These are phyloP conservation scores for Kwoniella heveanensis DNA, from an alignment of 768 basidiomycete genomes.

Conservation along the genomic window DNA sequence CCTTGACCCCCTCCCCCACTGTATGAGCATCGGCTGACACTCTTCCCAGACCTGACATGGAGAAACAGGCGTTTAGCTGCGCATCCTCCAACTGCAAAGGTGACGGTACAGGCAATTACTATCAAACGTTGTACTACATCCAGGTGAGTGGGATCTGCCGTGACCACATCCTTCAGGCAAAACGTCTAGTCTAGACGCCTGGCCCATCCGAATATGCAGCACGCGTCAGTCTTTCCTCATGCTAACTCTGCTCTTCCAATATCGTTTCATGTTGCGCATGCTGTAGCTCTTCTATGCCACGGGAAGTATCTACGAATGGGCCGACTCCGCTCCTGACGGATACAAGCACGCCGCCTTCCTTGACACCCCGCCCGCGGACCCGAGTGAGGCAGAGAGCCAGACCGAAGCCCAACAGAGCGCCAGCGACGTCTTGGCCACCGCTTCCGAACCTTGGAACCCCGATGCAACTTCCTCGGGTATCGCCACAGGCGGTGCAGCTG, in stretches of 20 bases:
- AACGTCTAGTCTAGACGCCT: no score
- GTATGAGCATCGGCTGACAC: background rate
- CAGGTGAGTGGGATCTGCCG: conserved; percentile 27
- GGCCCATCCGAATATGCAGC: no score
- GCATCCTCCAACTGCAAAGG: conserved; percentile 12
- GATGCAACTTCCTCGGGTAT: conserved; percentile 7
- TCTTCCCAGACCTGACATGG: conserved; percentile 15
- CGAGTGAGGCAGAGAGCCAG: background rate
- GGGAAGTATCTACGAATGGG: conserved; percentile 28
- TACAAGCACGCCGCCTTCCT: conserved; percentile 19
- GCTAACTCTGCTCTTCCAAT: background rate
- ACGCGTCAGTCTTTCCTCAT: no score
- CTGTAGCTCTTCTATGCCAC: conserved; percentile 30
- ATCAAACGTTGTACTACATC: conserved; percentile 26
- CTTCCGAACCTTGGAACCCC: conserved; percentile 4
- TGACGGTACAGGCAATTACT: conserved; percentile 20
- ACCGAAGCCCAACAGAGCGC: conserved; percentile 5
- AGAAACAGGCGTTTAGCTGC: conserved; percentile 12
- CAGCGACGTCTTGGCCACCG: background rate
- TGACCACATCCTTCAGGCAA: no score
- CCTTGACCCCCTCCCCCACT: no score
- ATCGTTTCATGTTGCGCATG: background rate
- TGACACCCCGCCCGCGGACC: background rate
- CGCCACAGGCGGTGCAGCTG: background rate
- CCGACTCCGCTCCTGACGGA: conserved; percentile 21